Percentiles rank a stretch among this genome's conserved stretches.
Evolutionary conservation across 805 yeast genomes (phyloP).

Genomic region (Sugiyamaella valdiviana): DNA sequence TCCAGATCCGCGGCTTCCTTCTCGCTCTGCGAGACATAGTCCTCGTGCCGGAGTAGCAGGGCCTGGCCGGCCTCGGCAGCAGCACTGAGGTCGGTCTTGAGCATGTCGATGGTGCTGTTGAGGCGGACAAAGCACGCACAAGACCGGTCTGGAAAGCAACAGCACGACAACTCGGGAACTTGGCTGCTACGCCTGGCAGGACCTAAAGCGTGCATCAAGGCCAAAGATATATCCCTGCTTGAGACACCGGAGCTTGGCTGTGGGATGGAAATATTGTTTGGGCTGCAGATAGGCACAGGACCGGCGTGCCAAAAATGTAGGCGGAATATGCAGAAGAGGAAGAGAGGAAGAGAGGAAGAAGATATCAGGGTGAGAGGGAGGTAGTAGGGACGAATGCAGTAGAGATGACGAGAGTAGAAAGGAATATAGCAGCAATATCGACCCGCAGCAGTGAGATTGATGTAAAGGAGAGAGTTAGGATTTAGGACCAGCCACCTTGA

Average conservation of each 20-base stretch:
- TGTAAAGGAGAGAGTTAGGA: too few species aligned
- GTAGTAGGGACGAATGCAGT: too few species aligned
- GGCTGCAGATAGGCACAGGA: not conserved
- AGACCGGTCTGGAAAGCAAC: not conserved
- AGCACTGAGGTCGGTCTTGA: slow-evolving; percentile 14
- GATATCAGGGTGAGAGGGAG: too few species aligned
- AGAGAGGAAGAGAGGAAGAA: not conserved
- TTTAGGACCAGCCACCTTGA: not conserved
- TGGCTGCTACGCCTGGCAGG: not conserved
- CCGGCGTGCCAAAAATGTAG: not conserved
- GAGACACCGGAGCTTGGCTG: not conserved
- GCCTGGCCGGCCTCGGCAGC: slow-evolving; percentile 23
- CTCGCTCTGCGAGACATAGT: slow-evolving; percentile 5
- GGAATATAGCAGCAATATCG: not conserved
- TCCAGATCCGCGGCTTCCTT: slow-evolving; percentile 9
- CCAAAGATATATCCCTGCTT: not conserved
- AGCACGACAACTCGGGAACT: not conserved
- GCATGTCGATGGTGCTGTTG: slow-evolving; percentile 4
- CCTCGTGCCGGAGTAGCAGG: slow-evolving; percentile 13
- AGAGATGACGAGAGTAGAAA: not conserved
- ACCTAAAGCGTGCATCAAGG: not conserved
- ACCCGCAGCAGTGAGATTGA: too few species aligned
- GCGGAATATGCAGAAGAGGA: not conserved
- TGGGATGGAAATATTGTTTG: not conserved
- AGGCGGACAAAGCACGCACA: slow-evolving; percentile 15